Conservation (phyloP, 164 flowering plant species). For the Malania oleifera region DNA sequence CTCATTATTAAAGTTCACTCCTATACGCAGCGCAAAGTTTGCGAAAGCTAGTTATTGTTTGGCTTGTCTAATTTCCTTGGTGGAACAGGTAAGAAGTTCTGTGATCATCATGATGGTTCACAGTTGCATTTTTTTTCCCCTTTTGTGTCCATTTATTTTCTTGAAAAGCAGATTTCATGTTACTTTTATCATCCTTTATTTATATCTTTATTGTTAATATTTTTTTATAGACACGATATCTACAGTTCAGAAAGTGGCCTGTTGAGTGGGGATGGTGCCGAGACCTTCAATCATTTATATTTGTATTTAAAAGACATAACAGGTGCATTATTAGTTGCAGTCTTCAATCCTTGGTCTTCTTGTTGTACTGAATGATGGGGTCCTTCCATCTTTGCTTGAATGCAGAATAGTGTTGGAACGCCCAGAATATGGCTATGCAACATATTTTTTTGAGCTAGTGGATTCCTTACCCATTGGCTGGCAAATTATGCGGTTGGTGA, state of each 20-base stretch:
- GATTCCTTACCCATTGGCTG: constrained; percentile 58
- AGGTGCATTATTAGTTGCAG: constrained; percentile 38
- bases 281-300: constrained; percentile 85
- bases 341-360: background rate
- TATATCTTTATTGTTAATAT: background rate
- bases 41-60: constrained; percentile 69
- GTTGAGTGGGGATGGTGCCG: constrained; percentile 99
- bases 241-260: constrained; percentile 73
- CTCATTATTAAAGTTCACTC: constrained; percentile 50
- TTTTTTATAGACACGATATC: constrained; percentile 53
- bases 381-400: constrained; percentile 8
- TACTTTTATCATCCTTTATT: background rate
- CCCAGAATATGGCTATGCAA: constrained; percentile 98
- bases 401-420: constrained; percentile 92
- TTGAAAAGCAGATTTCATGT: too few relatives aligned
- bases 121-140: constrained; percentile 7
- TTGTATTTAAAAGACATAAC: constrained; percentile 86
- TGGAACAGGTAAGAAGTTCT: constrained; percentile 68
- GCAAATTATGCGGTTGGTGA: constrained; percentile 83
- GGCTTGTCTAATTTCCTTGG: constrained; percentile 73
- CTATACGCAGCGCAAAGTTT: constrained; percentile 36
- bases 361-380: background rate
- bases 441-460: constrained; percentile 85
- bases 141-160: background rate
- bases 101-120: background rate